Evolutionary conservation across 192 early-diverging fungal species (phyloP).

Genomic region (Podila clonocystis): DNA sequence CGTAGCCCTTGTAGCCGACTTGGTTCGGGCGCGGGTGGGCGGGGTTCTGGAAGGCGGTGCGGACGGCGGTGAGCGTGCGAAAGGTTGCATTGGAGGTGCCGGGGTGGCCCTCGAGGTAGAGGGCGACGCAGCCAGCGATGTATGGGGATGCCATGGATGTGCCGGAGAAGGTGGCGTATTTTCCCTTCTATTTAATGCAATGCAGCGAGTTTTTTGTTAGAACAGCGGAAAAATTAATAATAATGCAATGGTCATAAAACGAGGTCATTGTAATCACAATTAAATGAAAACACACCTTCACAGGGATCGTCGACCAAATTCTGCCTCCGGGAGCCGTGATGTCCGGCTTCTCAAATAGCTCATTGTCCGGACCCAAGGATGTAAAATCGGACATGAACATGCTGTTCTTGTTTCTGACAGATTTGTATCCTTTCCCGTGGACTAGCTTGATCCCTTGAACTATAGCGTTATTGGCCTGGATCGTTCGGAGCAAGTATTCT

Average conservation of each 20-base stretch:
- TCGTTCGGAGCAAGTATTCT: conserved; percentile 51
- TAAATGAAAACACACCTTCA: conserved; percentile 16
- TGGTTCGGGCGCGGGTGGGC: neutral
- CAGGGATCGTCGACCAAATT: conserved; percentile 64
- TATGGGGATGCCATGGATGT: conserved; percentile 73
- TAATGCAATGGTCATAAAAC: too few species aligned
- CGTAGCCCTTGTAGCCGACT: neutral
- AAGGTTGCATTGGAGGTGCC: neutral
- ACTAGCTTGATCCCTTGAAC: conserved; percentile 39
- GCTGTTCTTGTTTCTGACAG: conserved; percentile 56
- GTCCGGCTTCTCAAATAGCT: conserved; percentile 68
- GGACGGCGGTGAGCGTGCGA: neutral
- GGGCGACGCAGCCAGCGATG: conserved; percentile 31
- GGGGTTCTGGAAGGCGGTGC: neutral
- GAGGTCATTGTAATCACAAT: neutral
- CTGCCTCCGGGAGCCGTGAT: conserved; percentile 64
- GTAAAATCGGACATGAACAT: conserved; percentile 72
- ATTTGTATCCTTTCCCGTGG: conserved; percentile 39
- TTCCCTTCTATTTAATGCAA: neutral
- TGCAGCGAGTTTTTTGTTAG: too few species aligned
- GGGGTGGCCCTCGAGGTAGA: conserved; percentile 16
- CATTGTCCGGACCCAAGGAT: conserved; percentile 71
- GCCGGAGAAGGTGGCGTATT: conserved; percentile 50
- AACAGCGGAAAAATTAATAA: too few species aligned
- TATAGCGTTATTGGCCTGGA: conserved; percentile 18